Percentiles rank a stretch among this genome's conserved stretches.
These are phyloP conservation scores for Ophiostoma piceae DNA, from an alignment of 2,329 filamentous ascomycete species.

Conservation along the genomic window DNA sequence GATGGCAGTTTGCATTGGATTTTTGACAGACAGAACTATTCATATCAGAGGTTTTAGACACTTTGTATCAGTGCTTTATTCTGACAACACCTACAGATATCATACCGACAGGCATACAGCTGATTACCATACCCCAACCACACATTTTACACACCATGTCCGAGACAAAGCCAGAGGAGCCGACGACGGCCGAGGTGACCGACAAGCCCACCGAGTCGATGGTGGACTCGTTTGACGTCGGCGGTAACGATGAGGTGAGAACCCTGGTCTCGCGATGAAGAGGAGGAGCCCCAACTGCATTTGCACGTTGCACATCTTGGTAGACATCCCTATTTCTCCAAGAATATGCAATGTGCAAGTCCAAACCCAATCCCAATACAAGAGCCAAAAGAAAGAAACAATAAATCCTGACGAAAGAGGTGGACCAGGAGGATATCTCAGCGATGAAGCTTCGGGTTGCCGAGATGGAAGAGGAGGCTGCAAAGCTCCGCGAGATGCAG, in stretches of 20 bases:
- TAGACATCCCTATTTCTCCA: neutral
- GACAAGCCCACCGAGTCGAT: conserved; percentile 33
- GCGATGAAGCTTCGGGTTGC: conserved; percentile 83
- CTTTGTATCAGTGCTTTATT: neutral
- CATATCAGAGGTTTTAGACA: neutral
- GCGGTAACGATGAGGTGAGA: conserved; percentile 46
- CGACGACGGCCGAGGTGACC: conserved; percentile 4
- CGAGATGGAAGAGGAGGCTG: conserved; percentile 86
- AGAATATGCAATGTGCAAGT: neutral
- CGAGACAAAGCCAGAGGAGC: conserved; percentile 32
- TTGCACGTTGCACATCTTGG: neutral
- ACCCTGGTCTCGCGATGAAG: conserved; percentile 23
- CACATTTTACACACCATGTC: conserved; percentile 28
- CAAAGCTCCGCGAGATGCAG: conserved; percentile 83
- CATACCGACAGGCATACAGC: neutral
- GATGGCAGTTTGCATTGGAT: neutral
- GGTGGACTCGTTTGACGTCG: conserved; percentile 39
- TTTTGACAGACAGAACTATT: neutral
- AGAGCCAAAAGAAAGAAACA: conserved; percentile 14
- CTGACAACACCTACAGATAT: neutral
- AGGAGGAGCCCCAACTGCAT: conserved; percentile 20
- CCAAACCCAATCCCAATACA: neutral
- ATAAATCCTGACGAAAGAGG: conserved; percentile 26
- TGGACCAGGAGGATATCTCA: conserved; percentile 65
- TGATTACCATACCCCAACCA: neutral